These are phyloP conservation scores for Saccharomyces hybrid DNA, from an alignment of 1,139 yeast genomes.

Conservation along the genomic window DNA sequence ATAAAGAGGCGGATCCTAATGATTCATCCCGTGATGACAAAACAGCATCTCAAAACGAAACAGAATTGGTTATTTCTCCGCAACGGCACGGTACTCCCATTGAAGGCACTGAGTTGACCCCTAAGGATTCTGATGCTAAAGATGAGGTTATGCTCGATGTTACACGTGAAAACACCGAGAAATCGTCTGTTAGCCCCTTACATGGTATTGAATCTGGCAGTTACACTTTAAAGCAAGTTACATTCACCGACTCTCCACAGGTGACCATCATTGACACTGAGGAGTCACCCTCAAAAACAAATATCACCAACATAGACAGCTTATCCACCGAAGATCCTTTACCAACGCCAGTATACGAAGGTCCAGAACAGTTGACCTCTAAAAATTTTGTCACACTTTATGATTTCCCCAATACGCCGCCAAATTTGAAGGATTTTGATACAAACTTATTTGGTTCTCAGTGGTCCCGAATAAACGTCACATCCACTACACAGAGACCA, in stretches of 20 bases:
- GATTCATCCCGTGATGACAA: background rate
- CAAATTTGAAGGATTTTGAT: conserved; percentile 33
- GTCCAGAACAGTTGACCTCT: conserved; percentile 56
- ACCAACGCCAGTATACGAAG: conserved; percentile 39
- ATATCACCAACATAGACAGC: background rate
- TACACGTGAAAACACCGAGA: background rate
- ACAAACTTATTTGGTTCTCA: conserved; percentile 53
- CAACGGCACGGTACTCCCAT: background rate
- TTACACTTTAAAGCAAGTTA: conserved; percentile 11
- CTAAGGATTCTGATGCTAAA: background rate
- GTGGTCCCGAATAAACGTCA: conserved; percentile 27
- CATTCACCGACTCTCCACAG: conserved; percentile 16
- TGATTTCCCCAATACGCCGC: conserved; percentile 38
- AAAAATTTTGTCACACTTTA: conserved; percentile 44
- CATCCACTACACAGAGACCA: conserved; percentile 8
- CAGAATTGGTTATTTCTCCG: too few relatives aligned
- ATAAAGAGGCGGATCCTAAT: too few relatives aligned
- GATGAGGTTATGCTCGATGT: background rate
- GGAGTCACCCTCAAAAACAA: conserved; percentile 10
- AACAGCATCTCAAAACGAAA: background rate
- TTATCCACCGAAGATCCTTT: background rate
- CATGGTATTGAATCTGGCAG: background rate
- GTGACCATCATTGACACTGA: conserved; percentile 13
- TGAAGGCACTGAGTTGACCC: background rate
- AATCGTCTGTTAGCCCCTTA: background rate